phyloP scores from a whole-genome alignment of 164 flowering plant genomes.

The Akebia trifoliata region DNA sequence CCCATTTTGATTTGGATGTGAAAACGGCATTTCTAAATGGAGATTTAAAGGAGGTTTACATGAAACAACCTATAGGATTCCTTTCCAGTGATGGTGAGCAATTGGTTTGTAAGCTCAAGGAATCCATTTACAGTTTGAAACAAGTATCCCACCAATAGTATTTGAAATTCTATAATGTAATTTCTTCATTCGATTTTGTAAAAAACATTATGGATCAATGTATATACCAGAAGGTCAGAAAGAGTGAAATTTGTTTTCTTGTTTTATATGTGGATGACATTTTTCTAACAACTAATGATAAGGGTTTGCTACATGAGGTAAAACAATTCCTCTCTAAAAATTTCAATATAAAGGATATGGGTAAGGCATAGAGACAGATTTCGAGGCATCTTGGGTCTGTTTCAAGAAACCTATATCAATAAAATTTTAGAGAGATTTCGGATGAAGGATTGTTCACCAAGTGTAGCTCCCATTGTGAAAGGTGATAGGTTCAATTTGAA shows the following conservation, averaged over 20 bases:
- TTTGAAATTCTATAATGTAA: slow-evolving; percentile 17
- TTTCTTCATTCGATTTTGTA: slow-evolving; percentile 16
- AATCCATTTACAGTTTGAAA: slow-evolving; percentile 18
- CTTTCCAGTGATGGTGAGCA: slow-evolving; percentile 5
- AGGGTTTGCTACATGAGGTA: slow-evolving; percentile 13
- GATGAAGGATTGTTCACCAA: too few relatives aligned
- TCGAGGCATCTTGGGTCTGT: neutral
- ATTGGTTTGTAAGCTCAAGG: slow-evolving; percentile 19
- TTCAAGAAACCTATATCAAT: neutral
- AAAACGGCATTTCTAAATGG: slow-evolving; percentile 3
- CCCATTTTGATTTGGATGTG: slow-evolving; percentile 19
- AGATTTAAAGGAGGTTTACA: neutral
- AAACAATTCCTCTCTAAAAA: slow-evolving; percentile 16
- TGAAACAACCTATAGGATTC: neutral
- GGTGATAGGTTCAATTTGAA: too few relatives aligned
- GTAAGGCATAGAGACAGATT: slow-evolving; percentile 10
- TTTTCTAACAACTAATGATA: slow-evolving; percentile 18
- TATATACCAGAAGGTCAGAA: slow-evolving; percentile 17
- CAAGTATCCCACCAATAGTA: slow-evolving; percentile 28
- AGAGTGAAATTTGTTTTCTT: slow-evolving; percentile 15
- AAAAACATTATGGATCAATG: slow-evolving; percentile 21
- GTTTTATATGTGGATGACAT: too few relatives aligned
- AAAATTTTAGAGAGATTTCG: too few relatives aligned
- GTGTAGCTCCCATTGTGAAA: too few relatives aligned
- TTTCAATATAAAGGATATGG: slow-evolving; percentile 25